These are phyloP conservation scores for Yueomyces sp. DNA, from an alignment of 1,139 yeast genomes.

Conservation along the genomic window DNA sequence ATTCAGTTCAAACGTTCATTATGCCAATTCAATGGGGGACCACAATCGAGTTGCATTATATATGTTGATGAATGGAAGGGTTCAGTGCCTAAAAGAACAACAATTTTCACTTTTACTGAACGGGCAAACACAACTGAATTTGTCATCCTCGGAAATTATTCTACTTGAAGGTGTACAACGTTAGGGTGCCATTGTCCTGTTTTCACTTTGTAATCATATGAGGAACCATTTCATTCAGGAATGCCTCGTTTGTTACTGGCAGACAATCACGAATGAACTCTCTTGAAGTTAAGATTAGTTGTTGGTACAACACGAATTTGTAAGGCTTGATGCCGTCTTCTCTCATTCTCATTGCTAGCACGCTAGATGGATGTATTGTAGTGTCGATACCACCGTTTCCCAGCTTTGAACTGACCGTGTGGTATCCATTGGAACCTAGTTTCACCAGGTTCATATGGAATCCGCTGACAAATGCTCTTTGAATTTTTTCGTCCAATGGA, in stretches of 20 bases:
- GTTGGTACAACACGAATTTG: constrained; percentile 63
- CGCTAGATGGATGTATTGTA: constrained; percentile 64
- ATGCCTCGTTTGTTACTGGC: constrained; percentile 47
- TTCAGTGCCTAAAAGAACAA: no score
- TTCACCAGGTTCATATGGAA: constrained; percentile 73
- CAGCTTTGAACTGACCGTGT: constrained; percentile 21
- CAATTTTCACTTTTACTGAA: no score
- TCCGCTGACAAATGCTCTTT: constrained; percentile 64
- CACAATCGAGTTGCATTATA: no score
- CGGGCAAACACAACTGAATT: no score
- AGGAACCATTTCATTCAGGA: constrained; percentile 55
- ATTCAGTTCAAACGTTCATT: no score
- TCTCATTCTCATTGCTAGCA: constrained; percentile 12
- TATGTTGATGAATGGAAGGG: no score
- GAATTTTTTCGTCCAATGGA: constrained; percentile 31
- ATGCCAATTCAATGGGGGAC: no score
- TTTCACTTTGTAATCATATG: constrained; percentile 22
- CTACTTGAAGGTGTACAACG: no score
- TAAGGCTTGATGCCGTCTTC: constrained; percentile 52
- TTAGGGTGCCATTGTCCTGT: no score
- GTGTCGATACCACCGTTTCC: constrained; percentile 30
- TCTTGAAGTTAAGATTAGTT: constrained; percentile 71
- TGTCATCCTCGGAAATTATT: no score
- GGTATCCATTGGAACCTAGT: constrained; percentile 59
- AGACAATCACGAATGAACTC: constrained; percentile 86